These are phyloP conservation scores for Epichloe typhina DNA, from an alignment of 2,329 filamentous ascomycete species.

Conservation along the genomic window DNA sequence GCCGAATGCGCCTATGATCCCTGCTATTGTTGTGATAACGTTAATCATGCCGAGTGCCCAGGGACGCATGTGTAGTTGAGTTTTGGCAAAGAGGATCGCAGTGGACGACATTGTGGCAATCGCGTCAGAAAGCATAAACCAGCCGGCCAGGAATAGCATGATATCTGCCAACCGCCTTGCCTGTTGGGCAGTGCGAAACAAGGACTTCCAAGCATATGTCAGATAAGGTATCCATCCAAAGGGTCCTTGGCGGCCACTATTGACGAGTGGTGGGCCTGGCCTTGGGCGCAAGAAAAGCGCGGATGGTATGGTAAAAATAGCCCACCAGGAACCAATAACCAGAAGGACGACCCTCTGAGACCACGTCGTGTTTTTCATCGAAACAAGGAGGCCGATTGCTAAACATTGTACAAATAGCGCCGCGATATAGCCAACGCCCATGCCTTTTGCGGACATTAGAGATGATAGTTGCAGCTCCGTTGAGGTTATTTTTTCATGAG, in stretches of 20 bases:
- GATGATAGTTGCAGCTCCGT: constrained; percentile 71
- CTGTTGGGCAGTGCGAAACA: constrained; percentile 66
- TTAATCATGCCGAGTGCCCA: constrained; percentile 85
- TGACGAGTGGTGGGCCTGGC: constrained; percentile 67
- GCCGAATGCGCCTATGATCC: constrained; percentile 76
- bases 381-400: constrained; percentile 63
- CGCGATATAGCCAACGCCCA: constrained; percentile 86
- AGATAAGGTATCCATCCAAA: constrained; percentile 56
- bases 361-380: constrained; percentile 65
- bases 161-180: constrained; percentile 63
- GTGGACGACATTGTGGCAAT: constrained; percentile 92
- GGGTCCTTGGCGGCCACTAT: constrained; percentile 23
- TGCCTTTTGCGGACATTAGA: constrained; percentile 80
- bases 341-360: constrained; percentile 79
- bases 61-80: constrained; percentile 76
- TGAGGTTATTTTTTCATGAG: constrained; percentile 40
- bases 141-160: constrained; percentile 67
- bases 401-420: constrained; percentile 74
- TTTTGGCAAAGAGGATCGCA: constrained; percentile 92
- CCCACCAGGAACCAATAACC: constrained; percentile 85
- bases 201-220: constrained; percentile 69
- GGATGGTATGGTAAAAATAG: constrained; percentile 76
- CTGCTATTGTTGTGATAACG: constrained; percentile 74
- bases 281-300: constrained; percentile 78
- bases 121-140: constrained; percentile 90